A percentile compares a stretch with the other conserved stretches of the same genome.
These are phyloP conservation scores for Aspergillus saccharolyticus DNA, from an alignment of 495 filamentous ascomycete genomes.

Conservation along the genomic window DNA sequence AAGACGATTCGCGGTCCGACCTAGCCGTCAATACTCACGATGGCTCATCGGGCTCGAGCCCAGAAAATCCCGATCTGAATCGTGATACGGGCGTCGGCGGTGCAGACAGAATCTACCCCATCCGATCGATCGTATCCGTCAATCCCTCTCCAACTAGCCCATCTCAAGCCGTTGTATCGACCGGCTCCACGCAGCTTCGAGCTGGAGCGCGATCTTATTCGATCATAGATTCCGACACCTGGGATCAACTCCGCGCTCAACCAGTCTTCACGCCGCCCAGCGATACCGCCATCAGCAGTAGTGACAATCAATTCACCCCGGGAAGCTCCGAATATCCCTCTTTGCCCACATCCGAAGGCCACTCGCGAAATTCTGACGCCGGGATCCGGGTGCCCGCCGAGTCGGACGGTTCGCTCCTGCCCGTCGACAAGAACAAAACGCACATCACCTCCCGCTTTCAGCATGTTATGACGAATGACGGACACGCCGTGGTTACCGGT, in stretches of 20 bases:
- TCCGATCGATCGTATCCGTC: slow-evolving; percentile 70
- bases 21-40: neutral
- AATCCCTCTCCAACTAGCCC: slow-evolving; percentile 37
- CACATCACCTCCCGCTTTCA: slow-evolving; percentile 70
- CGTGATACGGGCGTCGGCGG: slow-evolving; percentile 27
- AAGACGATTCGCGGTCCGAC: neutral
- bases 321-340: neutral
- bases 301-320: neutral
- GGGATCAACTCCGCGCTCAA: slow-evolving; percentile 22
- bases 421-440: slow-evolving; percentile 11
- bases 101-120: slow-evolving; percentile 70
- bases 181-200: slow-evolving; percentile 5
- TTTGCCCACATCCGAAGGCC: neutral
- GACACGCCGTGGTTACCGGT: slow-evolving; percentile 84
- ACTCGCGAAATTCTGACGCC: slow-evolving; percentile 5
- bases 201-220: slow-evolving; percentile 31
- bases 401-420: neutral
- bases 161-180: neutral
- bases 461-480: slow-evolving; percentile 71
- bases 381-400: neutral
- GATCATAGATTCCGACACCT: slow-evolving; percentile 31
- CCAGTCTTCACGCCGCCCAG: slow-evolving; percentile 1
- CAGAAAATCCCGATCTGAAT: neutral
- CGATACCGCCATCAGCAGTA: slow-evolving; percentile 8
- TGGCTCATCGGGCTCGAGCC: neutral